A percentile compares a stretch with the other conserved stretches of the same genome.
phyloP scores from a whole-genome alignment of 2,329 filamentous ascomycete species.

The Lasiodiplodia sp. region DNA sequence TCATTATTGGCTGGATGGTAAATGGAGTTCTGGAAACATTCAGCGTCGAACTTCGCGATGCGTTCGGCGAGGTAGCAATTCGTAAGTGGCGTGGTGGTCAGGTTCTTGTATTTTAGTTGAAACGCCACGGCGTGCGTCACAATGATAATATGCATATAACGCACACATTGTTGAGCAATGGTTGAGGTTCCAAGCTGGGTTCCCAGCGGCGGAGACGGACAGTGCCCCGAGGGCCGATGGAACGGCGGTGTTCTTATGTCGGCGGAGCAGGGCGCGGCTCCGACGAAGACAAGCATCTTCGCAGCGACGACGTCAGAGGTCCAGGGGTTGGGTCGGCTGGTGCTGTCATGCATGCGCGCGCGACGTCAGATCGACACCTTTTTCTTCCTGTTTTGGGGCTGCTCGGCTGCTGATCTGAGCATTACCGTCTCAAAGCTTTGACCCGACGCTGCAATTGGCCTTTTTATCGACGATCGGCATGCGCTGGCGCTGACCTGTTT shows the following conservation, averaged over 20 bases:
- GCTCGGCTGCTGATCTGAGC: slow-evolving; percentile 12
- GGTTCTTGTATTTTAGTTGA: background rate
- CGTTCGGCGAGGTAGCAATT: background rate
- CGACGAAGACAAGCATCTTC: background rate
- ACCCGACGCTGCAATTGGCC: background rate
- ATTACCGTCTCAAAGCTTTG: background rate
- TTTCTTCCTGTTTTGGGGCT: background rate
- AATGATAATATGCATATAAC: background rate
- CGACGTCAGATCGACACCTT: slow-evolving; percentile 4
- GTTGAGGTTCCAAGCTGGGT: background rate
- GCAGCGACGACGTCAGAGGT: slow-evolving; percentile 1
- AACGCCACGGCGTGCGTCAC: background rate
- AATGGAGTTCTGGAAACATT: background rate
- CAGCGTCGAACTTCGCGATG: background rate
- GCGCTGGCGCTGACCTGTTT: background rate
- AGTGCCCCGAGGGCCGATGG: background rate
- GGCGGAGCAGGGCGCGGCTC: background rate
- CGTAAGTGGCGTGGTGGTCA: background rate
- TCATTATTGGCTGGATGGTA: background rate
- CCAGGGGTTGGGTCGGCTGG: background rate
- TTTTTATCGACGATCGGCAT: too few species aligned
- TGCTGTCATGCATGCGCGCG: background rate
- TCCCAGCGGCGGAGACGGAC: background rate
- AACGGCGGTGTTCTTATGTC: background rate
- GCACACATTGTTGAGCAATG: background rate